Base-by-base conservation (phyloP, 495 filamentous ascomycete species). In the Emericellopsis terricola region DNA sequence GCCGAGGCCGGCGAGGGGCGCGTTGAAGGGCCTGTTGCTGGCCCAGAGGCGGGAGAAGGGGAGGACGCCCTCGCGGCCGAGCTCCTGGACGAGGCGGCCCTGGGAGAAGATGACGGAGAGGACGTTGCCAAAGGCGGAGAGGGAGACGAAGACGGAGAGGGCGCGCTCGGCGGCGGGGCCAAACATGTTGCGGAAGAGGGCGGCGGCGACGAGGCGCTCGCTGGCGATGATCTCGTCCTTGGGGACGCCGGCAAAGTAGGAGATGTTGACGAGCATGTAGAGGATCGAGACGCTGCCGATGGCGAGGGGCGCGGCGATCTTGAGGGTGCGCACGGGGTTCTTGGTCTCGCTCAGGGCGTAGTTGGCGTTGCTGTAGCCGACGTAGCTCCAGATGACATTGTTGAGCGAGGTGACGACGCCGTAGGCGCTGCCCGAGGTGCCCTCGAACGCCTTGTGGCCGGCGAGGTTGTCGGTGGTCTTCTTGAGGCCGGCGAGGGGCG, bases 81-180 rank as follows among this genome's bases (percentile, higher is more conserved):
- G 61, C 47, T 76, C 72, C 50, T 72, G 71, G 18, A 73, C 65
- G 20, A 79, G 60, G 33, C 75, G 63, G 14, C 69, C 68, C 44
- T 79, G 74, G 0, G 73, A 73, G 49, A 80, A 83, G 32, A 73
- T 71, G 37, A 80, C 72, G 24, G 64, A 64, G 24, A 81, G 50
- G 19, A 81, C 74, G 42, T 81, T 83, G 13, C 76, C 76, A 40
- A 78, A 67, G 8, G 73, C 73, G 21, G 73, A 78, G n/a, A 81
- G 49, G 2, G 76, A 76, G 11, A 81, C 76, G 31, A 81, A 77
- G 21, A 75, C 74, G 8, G 73, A 71, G 38, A 81, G 67, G 28
- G 65, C 70, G 31, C 60, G 62, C 42, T 71, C 68, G 8, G 56
- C 61, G 4, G 53, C 54, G 19, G 57, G 50, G 28, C 59, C 59